Conservation (phyloP, 2,329 filamentous ascomycete genomes). For the Epichloe aotearoae region DNA sequence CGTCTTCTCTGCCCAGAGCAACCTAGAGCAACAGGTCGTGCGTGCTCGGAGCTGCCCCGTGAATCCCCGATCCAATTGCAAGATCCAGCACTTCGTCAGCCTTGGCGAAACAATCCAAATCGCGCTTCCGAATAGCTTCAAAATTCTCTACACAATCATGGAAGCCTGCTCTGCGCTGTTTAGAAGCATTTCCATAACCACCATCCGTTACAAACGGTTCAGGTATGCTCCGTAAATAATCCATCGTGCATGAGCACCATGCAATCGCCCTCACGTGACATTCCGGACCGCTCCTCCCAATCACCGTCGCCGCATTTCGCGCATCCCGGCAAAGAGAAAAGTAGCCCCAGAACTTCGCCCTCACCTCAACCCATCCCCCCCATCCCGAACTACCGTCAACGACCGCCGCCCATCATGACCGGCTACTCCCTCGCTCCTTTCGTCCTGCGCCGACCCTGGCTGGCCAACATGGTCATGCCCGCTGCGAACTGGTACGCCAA, state of each 20-base stretch:
- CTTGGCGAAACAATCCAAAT: too few relatives aligned
- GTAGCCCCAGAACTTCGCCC: constrained; percentile 6
- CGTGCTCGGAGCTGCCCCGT: too few relatives aligned
- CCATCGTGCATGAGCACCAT: neutral
- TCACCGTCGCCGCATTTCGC: constrained; percentile 22
- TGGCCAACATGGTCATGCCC: constrained; percentile 62
- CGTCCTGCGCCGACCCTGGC: constrained; percentile 75
- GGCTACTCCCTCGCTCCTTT: constrained; percentile 60
- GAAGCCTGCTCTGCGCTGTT: neutral
- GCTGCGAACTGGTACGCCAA: constrained; percentile 80
- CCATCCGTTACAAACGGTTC: neutral
- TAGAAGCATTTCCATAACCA: neutral
- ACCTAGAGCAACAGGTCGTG: too few relatives aligned
- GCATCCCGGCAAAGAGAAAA: constrained; percentile 14
- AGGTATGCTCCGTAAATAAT: neutral
- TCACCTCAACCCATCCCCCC: constrained; percentile 6
- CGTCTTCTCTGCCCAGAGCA: too few relatives aligned
- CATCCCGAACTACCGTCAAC: constrained; percentile 11
- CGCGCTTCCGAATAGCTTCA: too few relatives aligned
- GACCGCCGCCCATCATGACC: constrained; percentile 37
- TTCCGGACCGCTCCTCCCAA: constrained; percentile 16
- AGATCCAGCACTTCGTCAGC: too few relatives aligned
- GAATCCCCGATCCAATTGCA: too few relatives aligned
- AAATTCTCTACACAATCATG: too few relatives aligned
- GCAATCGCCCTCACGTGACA: constrained; percentile 17